These are phyloP conservation scores for Candida namnaoensis DNA, from an alignment of 805 yeast genomes.

Conservation along the genomic window DNA sequence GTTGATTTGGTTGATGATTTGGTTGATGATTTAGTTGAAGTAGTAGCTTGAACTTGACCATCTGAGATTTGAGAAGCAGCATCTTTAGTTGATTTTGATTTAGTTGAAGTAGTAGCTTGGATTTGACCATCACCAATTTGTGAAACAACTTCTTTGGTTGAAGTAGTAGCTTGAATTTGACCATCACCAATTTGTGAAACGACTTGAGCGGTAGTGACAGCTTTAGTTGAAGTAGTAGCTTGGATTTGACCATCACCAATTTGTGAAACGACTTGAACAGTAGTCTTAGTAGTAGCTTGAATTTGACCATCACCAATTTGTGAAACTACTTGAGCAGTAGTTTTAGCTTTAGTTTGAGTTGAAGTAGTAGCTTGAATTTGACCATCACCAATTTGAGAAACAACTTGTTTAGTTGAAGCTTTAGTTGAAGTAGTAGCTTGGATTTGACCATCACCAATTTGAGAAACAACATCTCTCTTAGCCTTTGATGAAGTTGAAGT, in stretches of 20 bases:
- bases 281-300: constrained; percentile 11
- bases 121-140: constrained; percentile 3
- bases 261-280: constrained; percentile 17
- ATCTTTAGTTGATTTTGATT: constrained; percentile 25
- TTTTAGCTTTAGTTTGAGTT: too few relatives aligned
- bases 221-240: constrained; percentile 12
- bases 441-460: constrained; percentile 56
- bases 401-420: constrained; percentile 29
- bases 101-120: constrained; percentile 21
- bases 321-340: too few relatives aligned
- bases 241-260: not conserved
- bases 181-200: not conserved
- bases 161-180: not conserved
- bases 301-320: constrained; percentile 18
- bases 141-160: not conserved
- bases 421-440: constrained; percentile 34
- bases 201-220: not conserved
- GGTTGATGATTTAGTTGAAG: constrained; percentile 25
- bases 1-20: constrained; percentile 22
- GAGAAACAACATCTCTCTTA: constrained; percentile 17
- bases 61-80: constrained; percentile 49
- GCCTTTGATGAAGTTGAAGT: constrained; percentile 6
- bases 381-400: constrained; percentile 38
- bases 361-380: constrained; percentile 32
- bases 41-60: constrained; percentile 50